Evolutionary conservation across 768 basidiomycete species (phyloP), one percentile per base, ranked within the genome.

Genomic region (Serendipita sp.): DNA sequence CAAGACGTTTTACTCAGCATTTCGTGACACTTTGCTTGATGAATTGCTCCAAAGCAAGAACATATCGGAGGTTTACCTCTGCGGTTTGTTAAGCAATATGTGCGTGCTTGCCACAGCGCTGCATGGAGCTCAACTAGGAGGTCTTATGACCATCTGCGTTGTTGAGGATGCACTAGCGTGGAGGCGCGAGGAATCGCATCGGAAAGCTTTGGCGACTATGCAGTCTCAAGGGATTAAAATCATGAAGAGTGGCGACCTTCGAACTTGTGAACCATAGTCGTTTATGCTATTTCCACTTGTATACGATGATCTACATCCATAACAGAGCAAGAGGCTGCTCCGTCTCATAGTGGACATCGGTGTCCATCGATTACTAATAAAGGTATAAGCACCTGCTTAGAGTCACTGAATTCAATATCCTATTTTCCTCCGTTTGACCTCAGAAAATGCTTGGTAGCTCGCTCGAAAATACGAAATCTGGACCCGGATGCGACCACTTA

Each of bases 401-500:
- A 51, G n/a, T 5, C 18, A 24, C 24, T 24, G 24, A 24, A 24
- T 24, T 24, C 24, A 24, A 24, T 24, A 24, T 24, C 24, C 24
- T 24, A 24, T 24, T 24, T 24, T 24, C 24, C 24, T 24, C 24
- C 24, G 24, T 24, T 24, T 24, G 24, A 24, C 24, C 30, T 18
- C 48, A 51, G n/a, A 60, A 60, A 4, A 60, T 35, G 35, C 37
- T 60, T 4, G 56, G 56, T 38, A 60, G 28, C 8, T 8, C 10
- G 37, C 18, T n/a, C 8, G 56, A 35, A 38, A 60, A 60, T 32
- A 24, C 56, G 35, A 28, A 60, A 18, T 60, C 56, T 10, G 56
- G 56, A 28, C 56, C 56, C 16, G 56, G 56, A 37, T 60, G 56
- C 24, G 56, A 60, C 65, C 65, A 65, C 32, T 65, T 65, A 60